These are phyloP conservation scores for Trichosporon faecale DNA, from an alignment of 1,284 basidiomycete species.

Conservation along the genomic window DNA sequence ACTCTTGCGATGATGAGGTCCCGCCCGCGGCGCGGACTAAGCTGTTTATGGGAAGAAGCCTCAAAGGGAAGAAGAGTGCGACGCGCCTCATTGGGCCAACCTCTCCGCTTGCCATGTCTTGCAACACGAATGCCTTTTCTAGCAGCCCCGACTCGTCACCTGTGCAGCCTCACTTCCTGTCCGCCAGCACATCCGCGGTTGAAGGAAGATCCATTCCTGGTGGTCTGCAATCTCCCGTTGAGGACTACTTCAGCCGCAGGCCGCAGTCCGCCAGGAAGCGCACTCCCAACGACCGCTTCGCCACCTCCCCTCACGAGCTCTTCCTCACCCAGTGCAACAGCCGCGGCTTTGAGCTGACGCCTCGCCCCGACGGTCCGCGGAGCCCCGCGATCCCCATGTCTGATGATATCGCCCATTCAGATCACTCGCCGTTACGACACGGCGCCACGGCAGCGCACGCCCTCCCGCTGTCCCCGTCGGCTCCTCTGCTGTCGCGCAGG, in stretches of 20 bases:
- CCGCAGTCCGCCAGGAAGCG: neutral
- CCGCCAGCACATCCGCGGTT: neutral
- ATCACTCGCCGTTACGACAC: neutral
- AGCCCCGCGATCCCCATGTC: neutral
- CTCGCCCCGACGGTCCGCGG: neutral
- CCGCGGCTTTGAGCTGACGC: neutral
- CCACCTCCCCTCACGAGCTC: neutral
- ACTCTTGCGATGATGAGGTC: slow-evolving; percentile 26
- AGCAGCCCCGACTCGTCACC: slow-evolving; percentile 7
- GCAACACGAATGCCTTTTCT: neutral
- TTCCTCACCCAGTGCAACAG: slow-evolving; percentile 4
- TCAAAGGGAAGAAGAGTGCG: slow-evolving; percentile 3
- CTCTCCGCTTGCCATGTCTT: slow-evolving; percentile 1
- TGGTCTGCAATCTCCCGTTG: neutral
- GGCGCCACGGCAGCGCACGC: neutral
- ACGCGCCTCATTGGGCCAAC: slow-evolving; percentile 22
- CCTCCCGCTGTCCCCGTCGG: slow-evolving; percentile 3
- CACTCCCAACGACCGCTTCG: neutral
- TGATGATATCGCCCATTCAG: neutral
- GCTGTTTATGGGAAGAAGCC: neutral
- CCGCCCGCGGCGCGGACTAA: slow-evolving; percentile 2
- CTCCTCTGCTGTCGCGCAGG: slow-evolving; percentile 6
- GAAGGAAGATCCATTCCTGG: neutral
- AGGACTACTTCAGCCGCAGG: neutral
- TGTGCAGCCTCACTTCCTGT: neutral